Conservation (phyloP, 805 yeast species). For the Hanseniaspora taiwanica region DNA sequence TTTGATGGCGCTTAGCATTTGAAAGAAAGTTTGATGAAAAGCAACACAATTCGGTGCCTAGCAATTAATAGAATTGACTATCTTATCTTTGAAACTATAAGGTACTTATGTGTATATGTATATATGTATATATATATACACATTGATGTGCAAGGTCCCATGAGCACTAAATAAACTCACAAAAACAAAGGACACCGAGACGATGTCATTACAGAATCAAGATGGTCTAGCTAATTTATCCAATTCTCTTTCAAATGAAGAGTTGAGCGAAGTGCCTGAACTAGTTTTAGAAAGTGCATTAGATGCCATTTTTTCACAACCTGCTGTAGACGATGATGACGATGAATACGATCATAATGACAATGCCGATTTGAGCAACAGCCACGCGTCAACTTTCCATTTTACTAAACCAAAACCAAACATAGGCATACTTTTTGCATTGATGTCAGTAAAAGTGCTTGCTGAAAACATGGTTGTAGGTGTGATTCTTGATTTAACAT, state of each 20-base stretch:
- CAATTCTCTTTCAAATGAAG: neutral
- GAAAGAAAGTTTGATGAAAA: no score
- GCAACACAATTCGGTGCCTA: no score
- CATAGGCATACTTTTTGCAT: constrained; percentile 1
- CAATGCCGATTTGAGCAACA: neutral
- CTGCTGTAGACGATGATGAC: neutral
- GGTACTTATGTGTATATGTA: no score
- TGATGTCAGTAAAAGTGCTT: constrained; percentile 4
- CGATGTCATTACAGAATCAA: neutral
- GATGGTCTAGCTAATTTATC: no score
- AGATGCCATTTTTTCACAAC: constrained; percentile 1
- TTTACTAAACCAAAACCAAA: constrained; percentile 2
- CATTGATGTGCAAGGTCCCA: no score
- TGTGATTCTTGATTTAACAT: constrained; percentile 5
- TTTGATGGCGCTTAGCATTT: no score
- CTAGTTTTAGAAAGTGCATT: constrained; percentile 4
- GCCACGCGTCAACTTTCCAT: neutral
- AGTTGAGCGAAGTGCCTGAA: constrained; percentile 1
- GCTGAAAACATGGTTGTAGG: constrained; percentile 7
- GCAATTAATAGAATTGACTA: no score
- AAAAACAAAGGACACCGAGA: neutral
- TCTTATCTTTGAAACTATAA: no score
- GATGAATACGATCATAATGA: neutral
- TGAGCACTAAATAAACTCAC: no score
- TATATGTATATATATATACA: no score